Percentiles rank a stretch among this genome's conserved stretches.
Conservation (phyloP, 805 yeast genomes). For the Wickerhamomyces rabaulensis region DNA sequence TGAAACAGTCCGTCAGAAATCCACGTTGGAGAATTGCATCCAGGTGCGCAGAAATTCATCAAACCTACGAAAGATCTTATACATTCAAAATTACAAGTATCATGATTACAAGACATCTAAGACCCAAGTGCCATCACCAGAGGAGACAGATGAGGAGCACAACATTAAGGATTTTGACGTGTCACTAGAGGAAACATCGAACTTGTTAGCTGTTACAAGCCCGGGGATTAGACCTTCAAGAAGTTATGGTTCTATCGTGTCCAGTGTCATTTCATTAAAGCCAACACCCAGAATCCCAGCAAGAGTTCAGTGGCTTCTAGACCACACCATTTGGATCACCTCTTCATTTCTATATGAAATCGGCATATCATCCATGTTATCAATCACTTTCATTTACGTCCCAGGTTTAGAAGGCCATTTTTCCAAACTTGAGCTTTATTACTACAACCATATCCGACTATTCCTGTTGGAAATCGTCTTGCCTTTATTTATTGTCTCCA, state of each 20-base stretch:
- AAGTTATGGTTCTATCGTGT: neutral
- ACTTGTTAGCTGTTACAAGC: neutral
- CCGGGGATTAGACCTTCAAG: neutral
- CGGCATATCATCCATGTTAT: constrained; percentile 31
- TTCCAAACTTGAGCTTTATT: constrained; percentile 28
- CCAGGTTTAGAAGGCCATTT: constrained; percentile 30
- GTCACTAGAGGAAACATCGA: neutral
- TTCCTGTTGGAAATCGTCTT: constrained; percentile 27
- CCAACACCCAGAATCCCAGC: constrained; percentile 13
- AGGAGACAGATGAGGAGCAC: neutral
- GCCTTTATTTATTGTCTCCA: constrained; percentile 24
- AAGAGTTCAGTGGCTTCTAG: constrained; percentile 5
- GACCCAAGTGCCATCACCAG: neutral
- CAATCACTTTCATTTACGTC: constrained; percentile 36
- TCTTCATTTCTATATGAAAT: constrained; percentile 20
- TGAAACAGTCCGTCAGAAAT: constrained; percentile 23
- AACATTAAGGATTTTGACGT: constrained; percentile 1
- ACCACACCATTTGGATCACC: constrained; percentile 8
- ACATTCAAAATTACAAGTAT: constrained; percentile 9
- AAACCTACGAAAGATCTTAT: constrained; percentile 14
- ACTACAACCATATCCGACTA: constrained; percentile 24
- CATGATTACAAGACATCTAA: neutral
- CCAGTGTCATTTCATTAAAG: constrained; percentile 12
- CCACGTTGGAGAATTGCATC: constrained; percentile 33
- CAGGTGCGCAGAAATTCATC: constrained; percentile 28